A percentile compares a stretch with the other conserved stretches of the same genome.
phyloP scores from a whole-genome alignment of 192 early-diverging fungal genomes.

The Obelidium mucronatum region DNA sequence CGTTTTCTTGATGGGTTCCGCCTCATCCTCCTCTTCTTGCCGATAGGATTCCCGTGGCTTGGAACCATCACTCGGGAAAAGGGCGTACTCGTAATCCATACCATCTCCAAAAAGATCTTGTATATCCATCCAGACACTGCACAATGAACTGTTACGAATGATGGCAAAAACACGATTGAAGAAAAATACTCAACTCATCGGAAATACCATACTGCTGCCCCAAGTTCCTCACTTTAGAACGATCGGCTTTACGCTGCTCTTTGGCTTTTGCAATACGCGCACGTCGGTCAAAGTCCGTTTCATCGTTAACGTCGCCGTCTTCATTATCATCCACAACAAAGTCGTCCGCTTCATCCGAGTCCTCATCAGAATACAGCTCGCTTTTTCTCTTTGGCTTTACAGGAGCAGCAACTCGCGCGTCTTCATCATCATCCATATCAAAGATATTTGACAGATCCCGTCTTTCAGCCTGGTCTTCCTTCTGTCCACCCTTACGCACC shows the following conservation, averaged over 20 bases:
- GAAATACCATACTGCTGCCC: conserved; percentile 60
- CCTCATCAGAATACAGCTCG: conserved; percentile 23
- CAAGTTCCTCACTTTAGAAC: conserved; percentile 51
- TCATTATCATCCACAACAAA: conserved; percentile 47
- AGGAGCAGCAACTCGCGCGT: conserved; percentile 25
- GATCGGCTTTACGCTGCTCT: conserved; percentile 31
- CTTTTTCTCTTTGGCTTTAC: conserved; percentile 22
- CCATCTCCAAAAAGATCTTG: conserved; percentile 94
- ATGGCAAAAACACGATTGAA: not conserved
- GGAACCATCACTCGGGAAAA: conserved; percentile 41
- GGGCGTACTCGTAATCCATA: conserved; percentile 85
- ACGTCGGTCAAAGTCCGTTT: conserved; percentile 21
- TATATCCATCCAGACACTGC: conserved; percentile 75
- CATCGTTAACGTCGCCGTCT: conserved; percentile 45
- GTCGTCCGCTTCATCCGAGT: conserved; percentile 23
- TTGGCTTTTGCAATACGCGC: conserved; percentile 15
- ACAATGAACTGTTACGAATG: too few species aligned
- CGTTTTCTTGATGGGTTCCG: conserved; percentile 46
- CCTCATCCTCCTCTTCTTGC: conserved; percentile 61
- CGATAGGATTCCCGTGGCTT: conserved; percentile 14
- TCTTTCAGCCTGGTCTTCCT: not conserved
- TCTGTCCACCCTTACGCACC: not conserved
- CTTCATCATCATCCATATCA: conserved; percentile 62
- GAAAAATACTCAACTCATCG: conserved; percentile 53
- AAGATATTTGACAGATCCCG: conserved; percentile 73